These are phyloP conservation scores for Pleurotus giganteus DNA, from an alignment of 768 basidiomycete genomes.

Conservation along the genomic window DNA sequence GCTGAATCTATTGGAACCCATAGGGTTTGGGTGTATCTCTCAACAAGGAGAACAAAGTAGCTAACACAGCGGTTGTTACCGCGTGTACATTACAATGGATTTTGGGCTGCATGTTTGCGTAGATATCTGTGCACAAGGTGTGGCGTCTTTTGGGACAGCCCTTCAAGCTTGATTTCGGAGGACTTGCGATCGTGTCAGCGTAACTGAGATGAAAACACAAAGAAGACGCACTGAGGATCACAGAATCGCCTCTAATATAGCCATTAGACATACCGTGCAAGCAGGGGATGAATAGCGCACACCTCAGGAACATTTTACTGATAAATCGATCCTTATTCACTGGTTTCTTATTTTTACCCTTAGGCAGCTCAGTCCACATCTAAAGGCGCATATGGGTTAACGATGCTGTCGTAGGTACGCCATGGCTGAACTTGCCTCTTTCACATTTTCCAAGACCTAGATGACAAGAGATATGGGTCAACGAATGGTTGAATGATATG, in stretches of 20 bases:
- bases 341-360: conserved; percentile 98
- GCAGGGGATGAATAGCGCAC: conserved; percentile 21
- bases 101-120: background rate
- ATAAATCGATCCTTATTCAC: conserved; percentile 99
- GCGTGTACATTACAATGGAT: background rate
- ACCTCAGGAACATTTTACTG: conserved; percentile 98
- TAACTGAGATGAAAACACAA: conserved; percentile 20
- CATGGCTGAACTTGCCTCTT: conserved; percentile 62
- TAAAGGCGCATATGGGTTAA: conserved; percentile 29
- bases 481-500: conserved; percentile 4
- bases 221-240: conserved; percentile 81
- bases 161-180: conserved; percentile 69
- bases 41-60: background rate
- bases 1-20: background rate
- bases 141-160: background rate
- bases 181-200: conserved; percentile 46
- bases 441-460: conserved; percentile 95
- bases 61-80: background rate
- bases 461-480: conserved; percentile 10
- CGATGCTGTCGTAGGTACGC: background rate
- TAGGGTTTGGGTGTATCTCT: background rate
- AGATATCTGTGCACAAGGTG: conserved; percentile 10
- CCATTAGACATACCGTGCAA: conserved; percentile 8
- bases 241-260: conserved; percentile 84
- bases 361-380: conserved; percentile 99